Percentiles rank a stretch among this genome's conserved stretches.
These are phyloP conservation scores for Epichloe uncinata DNA, from an alignment of 2,329 filamentous ascomycete genomes.

Conservation along the genomic window DNA sequence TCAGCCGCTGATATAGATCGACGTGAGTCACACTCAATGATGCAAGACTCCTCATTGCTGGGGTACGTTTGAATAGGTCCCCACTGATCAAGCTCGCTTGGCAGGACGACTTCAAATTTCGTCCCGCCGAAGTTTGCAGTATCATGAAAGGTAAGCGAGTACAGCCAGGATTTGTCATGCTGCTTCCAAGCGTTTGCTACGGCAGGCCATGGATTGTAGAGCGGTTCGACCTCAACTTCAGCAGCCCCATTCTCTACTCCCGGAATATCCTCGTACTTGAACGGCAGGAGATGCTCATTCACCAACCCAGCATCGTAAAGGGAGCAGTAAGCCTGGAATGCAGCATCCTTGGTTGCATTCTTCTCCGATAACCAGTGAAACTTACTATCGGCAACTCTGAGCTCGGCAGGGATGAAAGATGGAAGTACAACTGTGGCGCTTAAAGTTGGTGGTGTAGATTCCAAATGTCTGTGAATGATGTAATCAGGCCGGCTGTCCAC, in stretches of 20 bases:
- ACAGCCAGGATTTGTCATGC: conserved; percentile 9
- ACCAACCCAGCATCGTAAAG: conserved; percentile 60
- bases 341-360: conserved; percentile 66
- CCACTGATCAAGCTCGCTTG: conserved; percentile 26
- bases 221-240: conserved; percentile 21
- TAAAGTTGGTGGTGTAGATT: conserved; percentile 19
- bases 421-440: conserved; percentile 58
- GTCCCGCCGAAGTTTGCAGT: conserved; percentile 11
- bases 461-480: conserved; percentile 30
- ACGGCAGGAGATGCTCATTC: conserved; percentile 65
- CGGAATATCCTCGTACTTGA: conserved; percentile 27
- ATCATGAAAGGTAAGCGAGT: conserved; percentile 22
- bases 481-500: conserved; percentile 58
- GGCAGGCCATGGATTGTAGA: conserved; percentile 33
- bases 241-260: conserved; percentile 25
- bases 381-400: conserved; percentile 14
- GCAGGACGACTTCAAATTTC: conserved; percentile 31
- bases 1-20: conserved; percentile 10
- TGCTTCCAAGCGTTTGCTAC: conserved; percentile 30
- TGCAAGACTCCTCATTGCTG: conserved; percentile 22
- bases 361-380: conserved; percentile 55
- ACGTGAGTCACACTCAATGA: conserved; percentile 11
- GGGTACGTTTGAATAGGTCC: conserved; percentile 27
- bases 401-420: conserved; percentile 43
- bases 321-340: conserved; percentile 63